Percentiles rank a stretch among this genome's conserved stretches.
Evolutionary conservation across 345 rosid genomes (phyloP).

Genomic region (Physaria fendleri): DNA sequence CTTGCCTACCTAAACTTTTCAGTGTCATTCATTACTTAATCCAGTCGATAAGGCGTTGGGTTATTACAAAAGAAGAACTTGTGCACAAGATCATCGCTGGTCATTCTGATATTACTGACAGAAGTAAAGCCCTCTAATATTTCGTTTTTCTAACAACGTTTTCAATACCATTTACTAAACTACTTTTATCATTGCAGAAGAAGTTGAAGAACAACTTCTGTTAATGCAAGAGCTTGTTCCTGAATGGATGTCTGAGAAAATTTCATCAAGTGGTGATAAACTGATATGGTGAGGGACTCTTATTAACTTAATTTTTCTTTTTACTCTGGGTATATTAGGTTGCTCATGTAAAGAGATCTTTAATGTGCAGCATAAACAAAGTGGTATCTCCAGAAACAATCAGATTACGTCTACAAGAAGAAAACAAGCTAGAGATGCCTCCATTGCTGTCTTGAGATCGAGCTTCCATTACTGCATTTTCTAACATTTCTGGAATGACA

Average conservation of each 20-base stretch:
- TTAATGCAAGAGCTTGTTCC: constrained; percentile 73
- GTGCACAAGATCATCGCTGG: constrained; percentile 47
- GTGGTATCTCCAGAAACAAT: constrained; percentile 39
- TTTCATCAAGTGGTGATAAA: constrained; percentile 48
- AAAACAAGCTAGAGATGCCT: constrained; percentile 27
- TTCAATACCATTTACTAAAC: background rate
- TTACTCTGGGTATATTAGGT: background rate
- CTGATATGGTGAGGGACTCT: constrained; percentile 53
- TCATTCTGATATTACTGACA: constrained; percentile 55
- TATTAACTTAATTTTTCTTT: background rate
- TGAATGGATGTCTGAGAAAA: constrained; percentile 75
- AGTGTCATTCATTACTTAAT: constrained; percentile 53
- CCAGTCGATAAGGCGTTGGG: constrained; percentile 54
- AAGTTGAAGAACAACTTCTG: constrained; percentile 68
- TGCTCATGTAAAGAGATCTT: background rate
- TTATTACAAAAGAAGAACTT: constrained; percentile 74
- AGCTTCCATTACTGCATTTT: background rate
- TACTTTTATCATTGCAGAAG: too few relatives aligned
- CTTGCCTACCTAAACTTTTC: constrained; percentile 67
- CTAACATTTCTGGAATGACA: too few relatives aligned
- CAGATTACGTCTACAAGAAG: constrained; percentile 42
- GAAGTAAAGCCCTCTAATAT: constrained; percentile 41
- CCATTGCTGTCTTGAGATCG: background rate
- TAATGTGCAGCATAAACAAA: constrained; percentile 55
- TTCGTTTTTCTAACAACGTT: background rate